Evolutionary conservation across 805 yeast genomes (phyloP), one percentile per base, ranked within the genome.

Genomic region (Geotrichum ghanense): DNA sequence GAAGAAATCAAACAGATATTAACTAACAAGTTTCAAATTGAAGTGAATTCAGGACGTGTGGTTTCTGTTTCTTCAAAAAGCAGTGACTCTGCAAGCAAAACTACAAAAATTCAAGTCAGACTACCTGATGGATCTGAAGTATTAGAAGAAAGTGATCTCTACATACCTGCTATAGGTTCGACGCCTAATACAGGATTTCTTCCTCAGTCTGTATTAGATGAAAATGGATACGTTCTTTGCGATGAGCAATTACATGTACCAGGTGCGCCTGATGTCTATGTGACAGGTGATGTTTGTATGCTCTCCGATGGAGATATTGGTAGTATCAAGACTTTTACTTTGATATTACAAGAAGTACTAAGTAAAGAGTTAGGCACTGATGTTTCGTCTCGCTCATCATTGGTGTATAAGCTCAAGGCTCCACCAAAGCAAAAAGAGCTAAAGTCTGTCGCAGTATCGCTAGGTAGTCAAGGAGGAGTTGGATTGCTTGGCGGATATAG

Each of bases 111-210:
- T 31, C 37, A 40, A 35, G 24, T 54, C n/a, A 12, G 20, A 20
- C 37, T 53, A 22, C 14, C 46, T n/a, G 51, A 54, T 42, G 52
- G 55, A 16, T 14, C 51, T n/a, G 16, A 19, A 6, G n/a, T n/a
- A n/a, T 22, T 31, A 3, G 23, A 41, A 23, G 16, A 19, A 1
- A 45, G 46, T 17, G 58, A 55, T 37, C 22, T 50, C 17, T 45
- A 44, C 22, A 50, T 55, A 31, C 43, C 51, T 17, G 34, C 51
- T 6, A 10, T 25, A 10, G 58, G 58, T 4, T 23, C 42, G 17
- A 46, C 26, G 7, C 54, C 58, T 7, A 53, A 55, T 43, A 47
- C 53, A 22, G 45, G 43, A 14, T 55, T 45, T 46, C 25, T 54
- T n/a, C 42, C 42, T 10, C 17, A 10, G 14, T 20, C 19, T 12